A percentile compares a stretch with the other conserved stretches of the same genome.
Conservation (phyloP, 2,329 filamentous ascomycete species). For the Trichoderma sp. region DNA sequence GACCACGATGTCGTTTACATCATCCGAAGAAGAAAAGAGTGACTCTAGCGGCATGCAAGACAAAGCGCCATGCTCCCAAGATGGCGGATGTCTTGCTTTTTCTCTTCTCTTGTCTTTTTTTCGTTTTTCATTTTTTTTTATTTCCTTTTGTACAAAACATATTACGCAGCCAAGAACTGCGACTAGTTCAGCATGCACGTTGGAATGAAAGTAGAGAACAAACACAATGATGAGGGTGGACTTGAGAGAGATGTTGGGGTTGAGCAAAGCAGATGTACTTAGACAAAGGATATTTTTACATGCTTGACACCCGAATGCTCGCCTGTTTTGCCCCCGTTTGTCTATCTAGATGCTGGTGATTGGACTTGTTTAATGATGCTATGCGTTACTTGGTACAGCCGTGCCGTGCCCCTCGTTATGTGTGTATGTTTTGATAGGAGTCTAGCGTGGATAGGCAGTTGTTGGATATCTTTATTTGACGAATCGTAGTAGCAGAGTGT, state of each 20-base stretch:
- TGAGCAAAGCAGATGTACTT: constrained; percentile 38
- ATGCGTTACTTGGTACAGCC: constrained; percentile 2
- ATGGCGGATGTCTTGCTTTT: constrained; percentile 29
- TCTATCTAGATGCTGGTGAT: constrained; percentile 20
- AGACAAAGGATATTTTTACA: constrained; percentile 34
- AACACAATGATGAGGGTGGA: constrained; percentile 19
- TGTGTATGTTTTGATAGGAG: background rate
- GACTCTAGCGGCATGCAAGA: constrained; percentile 4
- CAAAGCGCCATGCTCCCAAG: constrained; percentile 22
- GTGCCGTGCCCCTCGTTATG: background rate
- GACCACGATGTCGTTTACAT: background rate
- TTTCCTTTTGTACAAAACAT: constrained; percentile 40
- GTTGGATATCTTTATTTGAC: background rate
- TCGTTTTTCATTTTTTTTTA: background rate
- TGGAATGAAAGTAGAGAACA: constrained; percentile 26
- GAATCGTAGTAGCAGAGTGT: background rate
- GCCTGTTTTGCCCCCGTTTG: background rate
- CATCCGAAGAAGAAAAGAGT: background rate
- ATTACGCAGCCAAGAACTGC: constrained; percentile 34
- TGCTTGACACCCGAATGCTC: constrained; percentile 28
- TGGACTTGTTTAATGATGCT: constrained; percentile 12
- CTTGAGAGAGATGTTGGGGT: constrained; percentile 25
- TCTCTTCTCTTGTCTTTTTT: background rate
- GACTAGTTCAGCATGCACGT: constrained; percentile 32
- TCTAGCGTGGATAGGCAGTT: background rate